A percentile compares a stretch with the other conserved stretches of the same genome.
Conservation (phyloP, 768 basidiomycete species). For the Podaxis sp. region DNA sequence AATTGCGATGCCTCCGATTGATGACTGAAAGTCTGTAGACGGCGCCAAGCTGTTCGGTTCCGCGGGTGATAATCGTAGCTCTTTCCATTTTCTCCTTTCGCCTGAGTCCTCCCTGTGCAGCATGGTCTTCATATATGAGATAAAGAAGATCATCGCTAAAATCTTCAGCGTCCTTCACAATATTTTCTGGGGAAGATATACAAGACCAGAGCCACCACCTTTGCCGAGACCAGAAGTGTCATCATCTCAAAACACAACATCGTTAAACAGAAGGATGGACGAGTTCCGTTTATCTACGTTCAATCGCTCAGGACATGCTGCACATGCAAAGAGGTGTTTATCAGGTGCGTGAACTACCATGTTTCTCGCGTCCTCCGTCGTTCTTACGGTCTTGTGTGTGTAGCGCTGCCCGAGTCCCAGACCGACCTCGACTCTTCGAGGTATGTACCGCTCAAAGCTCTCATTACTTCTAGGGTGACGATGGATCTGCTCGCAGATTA, state of each 20-base stretch:
- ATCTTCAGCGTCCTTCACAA: slow-evolving; percentile 4
- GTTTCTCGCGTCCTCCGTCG: neutral
- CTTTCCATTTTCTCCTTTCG: neutral
- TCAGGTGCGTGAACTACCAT: slow-evolving; percentile 31
- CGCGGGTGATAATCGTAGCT: slow-evolving; percentile 25
- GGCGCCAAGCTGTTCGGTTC: slow-evolving; percentile 14
- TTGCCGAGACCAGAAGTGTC: neutral
- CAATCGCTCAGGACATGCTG: slow-evolving; percentile 51
- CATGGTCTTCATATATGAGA: slow-evolving; percentile 7
- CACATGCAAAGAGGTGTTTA: slow-evolving; percentile 68
- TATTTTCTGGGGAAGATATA: slow-evolving; percentile 8
- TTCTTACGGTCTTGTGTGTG: neutral
- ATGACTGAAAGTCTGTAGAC: neutral
- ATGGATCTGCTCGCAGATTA: slow-evolving; percentile 45
- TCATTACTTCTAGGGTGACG: neutral
- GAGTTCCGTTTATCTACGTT: slow-evolving; percentile 30
- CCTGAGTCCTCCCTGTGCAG: neutral
- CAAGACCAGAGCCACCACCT: neutral
- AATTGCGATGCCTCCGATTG: neutral
- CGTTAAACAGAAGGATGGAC: neutral
- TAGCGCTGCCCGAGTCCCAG: slow-evolving; percentile 65
- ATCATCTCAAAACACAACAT: neutral
- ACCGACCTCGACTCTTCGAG: slow-evolving; percentile 71
- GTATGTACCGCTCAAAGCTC: slow-evolving; percentile 31
- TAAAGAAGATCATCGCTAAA: slow-evolving; percentile 10